Base-by-base conservation (phyloP, 139 green algal genomes). In the Coelastrella sp. region DNA sequence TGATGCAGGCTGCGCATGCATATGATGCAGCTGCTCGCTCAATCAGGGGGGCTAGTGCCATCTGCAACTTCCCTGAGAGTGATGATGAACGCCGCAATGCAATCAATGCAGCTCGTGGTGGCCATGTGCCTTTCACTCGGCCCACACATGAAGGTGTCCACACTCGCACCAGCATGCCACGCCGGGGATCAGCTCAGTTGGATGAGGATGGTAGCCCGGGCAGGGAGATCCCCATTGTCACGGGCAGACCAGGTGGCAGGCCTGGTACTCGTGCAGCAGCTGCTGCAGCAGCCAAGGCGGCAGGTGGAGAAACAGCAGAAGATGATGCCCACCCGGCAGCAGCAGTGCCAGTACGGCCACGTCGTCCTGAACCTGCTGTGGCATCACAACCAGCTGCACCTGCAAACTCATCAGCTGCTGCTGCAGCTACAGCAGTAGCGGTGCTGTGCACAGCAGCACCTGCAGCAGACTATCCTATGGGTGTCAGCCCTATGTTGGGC, bases 1-100 rank as follows among this genome's bases (percentile, higher is more conserved):
- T 22, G 70, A 7, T 25, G 57, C 73, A 91, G 87, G 95, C 95
- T n/a, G 95, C 95, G 10, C 86, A 91, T 59, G 96, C 96, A 20
- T 97, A 97, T 84, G 96, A 97, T 87, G 92, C 89, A 4, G 95
- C 95, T 17, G 96, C 96, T 7, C 82, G 95, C 25, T 88, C 91
- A n/a, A 97, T 97, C 90, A 82, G 96, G 7, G 96, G 96, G 14
- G 68, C 85, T 12, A 73, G 74, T 49, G 96, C 96, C 27, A 94
- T 96, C 87, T 95, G 91, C 90, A 98, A 98, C 92, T 98, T 97
- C 80, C 91, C 92, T 8, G 63, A 90, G 27, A 78, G 49, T 15
- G 88, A 91, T 59, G 81, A 78, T n/a, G 88, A 91, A 82, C 68
- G 68, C 12, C 81, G 88, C 70, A 89, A 87, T 35, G 65, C 63